Base-by-base conservation (phyloP, 2,329 filamentous ascomycete genomes). In the Sclerotinia glacialis region DNA sequence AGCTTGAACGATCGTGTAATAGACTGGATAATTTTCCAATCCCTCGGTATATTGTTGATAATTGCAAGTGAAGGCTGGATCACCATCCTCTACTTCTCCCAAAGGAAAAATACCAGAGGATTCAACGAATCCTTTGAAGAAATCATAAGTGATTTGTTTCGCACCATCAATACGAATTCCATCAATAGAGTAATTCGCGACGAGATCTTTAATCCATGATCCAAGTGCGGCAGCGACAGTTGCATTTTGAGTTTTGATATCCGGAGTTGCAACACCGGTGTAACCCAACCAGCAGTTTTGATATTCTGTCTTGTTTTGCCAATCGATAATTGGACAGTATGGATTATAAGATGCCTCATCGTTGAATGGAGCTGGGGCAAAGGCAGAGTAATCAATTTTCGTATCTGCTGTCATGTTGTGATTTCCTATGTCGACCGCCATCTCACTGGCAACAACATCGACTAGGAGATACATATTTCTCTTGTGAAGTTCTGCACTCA, bases 11-110 rank as follows among this genome's bases (percentile, higher is more conserved):
- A 64, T 50, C 55, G 60, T 12, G 67, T 68, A 47, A 47, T 67
- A 71, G 23, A 68, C 50, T 23, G 69, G 67, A 14, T 71, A 71
- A 34, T 63, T 67, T 2, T 69, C 52, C 14, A 71, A 40, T 6
- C 69, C 68, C 53, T 65, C 63, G n/a, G 69, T 67, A 11, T 65
- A 66, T 16, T 70, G 59, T 42, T 70, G 67, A 37, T 71, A 71
- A 14, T 59, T 54, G 52, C 69, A 71, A 34, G 34, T 79, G 78
- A 78, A 87, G 79, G 75, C 69, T 0, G 82, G 79, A 69, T 83
- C 77, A 40, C 84, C 85, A 47, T 85, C 78, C 52, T 81, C 82
- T 3, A 88, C 85, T 72, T 89, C 86, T 5, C 86, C 86, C n/a
- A 87, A 79, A 4, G 80, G 79, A 74, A 85, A 89, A 2, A 87